phyloP scores from a whole-genome alignment of 768 basidiomycete species.

The Sistotremastrum niveocremeum region DNA sequence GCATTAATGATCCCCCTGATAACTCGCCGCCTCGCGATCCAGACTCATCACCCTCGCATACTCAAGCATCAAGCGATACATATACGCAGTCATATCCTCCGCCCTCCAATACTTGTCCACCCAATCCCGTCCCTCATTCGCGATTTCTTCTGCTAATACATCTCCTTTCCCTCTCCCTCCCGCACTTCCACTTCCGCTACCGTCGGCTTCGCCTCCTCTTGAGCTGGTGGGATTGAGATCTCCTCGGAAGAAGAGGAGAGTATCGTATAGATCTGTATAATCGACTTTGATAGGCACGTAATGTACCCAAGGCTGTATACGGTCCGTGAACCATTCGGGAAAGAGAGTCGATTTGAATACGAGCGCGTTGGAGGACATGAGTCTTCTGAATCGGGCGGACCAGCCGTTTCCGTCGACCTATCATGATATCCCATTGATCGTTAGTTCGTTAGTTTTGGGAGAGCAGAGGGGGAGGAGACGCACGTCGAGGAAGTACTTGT shows the following conservation, averaged over 20 bases:
- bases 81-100: conserved; percentile 47
- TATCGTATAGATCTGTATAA: conserved; percentile 28
- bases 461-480: neutral
- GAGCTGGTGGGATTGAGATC: neutral
- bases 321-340: conserved; percentile 12
- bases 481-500: conserved; percentile 18
- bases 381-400: conserved; percentile 23
- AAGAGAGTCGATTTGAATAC: conserved; percentile 21
- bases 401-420: conserved; percentile 17
- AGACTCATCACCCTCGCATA: conserved; percentile 37
- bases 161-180: conserved; percentile 42
- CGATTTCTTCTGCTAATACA: conserved; percentile 38
- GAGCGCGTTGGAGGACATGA: conserved; percentile 20
- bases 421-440: neutral
- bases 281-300: conserved; percentile 23
- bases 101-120: conserved; percentile 42
- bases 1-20: no score
- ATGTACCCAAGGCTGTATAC: conserved; percentile 26
- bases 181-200: conserved; percentile 8
- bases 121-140: conserved; percentile 42
- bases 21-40: conserved; percentile 21
- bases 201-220: no score
- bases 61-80: conserved; percentile 41
- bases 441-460: no score
- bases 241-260: conserved; percentile 33